These are phyloP conservation scores for Colletotrichum viniferum DNA, from an alignment of 2,329 filamentous ascomycete genomes.

Conservation along the genomic window DNA sequence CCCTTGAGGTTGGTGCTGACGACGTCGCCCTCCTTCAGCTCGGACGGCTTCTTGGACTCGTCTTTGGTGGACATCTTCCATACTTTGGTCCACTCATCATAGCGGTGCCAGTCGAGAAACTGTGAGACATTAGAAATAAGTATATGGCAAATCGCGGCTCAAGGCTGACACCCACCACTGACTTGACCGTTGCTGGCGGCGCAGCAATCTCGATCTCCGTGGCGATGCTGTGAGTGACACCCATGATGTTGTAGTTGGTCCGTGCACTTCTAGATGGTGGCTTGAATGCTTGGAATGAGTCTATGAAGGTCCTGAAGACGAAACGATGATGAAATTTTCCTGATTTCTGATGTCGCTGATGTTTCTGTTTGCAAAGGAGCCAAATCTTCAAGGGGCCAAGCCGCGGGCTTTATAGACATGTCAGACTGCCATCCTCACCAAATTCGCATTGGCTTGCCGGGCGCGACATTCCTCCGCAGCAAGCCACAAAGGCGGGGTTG, in stretches of 20 bases:
- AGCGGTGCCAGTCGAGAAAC: neutral
- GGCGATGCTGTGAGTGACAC: neutral
- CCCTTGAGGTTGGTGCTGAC: neutral
- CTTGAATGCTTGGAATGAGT: rapidly evolving
- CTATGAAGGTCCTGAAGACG: neutral
- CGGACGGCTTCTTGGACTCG: neutral
- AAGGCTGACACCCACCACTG: too few relatives aligned
- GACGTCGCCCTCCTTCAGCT: neutral
- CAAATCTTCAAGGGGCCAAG: neutral
- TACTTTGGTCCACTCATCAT: neutral
- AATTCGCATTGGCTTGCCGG: neutral
- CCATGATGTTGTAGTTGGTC: neutral
- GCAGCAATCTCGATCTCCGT: neutral
- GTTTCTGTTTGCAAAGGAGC: rapidly evolving
- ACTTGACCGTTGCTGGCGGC: neutral
- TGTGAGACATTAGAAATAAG: too few relatives aligned
- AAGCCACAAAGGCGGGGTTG: neutral
- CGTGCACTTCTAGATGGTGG: neutral
- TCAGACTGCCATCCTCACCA: neutral
- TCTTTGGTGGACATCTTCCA: neutral
- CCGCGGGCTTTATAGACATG: rapidly evolving
- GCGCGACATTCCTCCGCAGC: neutral
- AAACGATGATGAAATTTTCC: rapidly evolving
- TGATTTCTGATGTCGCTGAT: neutral
- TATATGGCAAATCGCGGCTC: too few relatives aligned